phyloP scores from a whole-genome alignment of 176 grass and related monocot genomes.

The Rhynchospora tenuis region DNA sequence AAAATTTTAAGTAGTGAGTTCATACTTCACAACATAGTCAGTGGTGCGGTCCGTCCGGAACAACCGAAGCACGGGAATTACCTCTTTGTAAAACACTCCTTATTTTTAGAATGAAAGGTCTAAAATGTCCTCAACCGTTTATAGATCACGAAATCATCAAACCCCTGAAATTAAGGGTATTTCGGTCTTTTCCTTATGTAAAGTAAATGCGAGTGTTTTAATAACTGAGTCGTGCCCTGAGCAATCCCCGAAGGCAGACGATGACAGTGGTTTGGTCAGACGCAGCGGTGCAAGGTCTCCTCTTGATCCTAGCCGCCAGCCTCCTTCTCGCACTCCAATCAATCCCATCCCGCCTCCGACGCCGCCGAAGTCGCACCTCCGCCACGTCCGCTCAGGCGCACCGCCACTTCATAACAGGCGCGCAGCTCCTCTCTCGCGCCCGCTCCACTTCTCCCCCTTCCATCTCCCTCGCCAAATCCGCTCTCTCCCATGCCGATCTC shows the following conservation, averaged over 20 bases:
- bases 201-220: too few relatives aligned
- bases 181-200: too few relatives aligned
- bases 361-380: conserved; percentile 5
- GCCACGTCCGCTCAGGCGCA: conserved; percentile 41
- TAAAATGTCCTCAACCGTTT: too few relatives aligned
- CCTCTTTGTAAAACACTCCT: too few relatives aligned
- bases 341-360: conserved; percentile 49
- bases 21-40: too few relatives aligned
- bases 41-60: too few relatives aligned
- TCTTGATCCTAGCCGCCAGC: conserved; percentile 48
- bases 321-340: conserved; percentile 63
- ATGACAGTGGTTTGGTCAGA: conserved; percentile 39
- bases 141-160: too few relatives aligned
- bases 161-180: too few relatives aligned
- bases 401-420: conserved; percentile 66
- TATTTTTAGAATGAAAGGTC: too few relatives aligned
- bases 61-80: too few relatives aligned
- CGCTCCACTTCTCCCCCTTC: conserved; percentile 45
- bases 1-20: too few relatives aligned
- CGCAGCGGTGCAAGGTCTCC: conserved; percentile 40
- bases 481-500: conserved; percentile 58
- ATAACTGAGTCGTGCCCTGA: too few relatives aligned
- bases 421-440: conserved; percentile 67
- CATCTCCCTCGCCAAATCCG: conserved; percentile 55
- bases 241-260: not conserved